Evolutionary conservation across 805 yeast species (phyloP).

Genomic region (Candida sithepensis): DNA sequence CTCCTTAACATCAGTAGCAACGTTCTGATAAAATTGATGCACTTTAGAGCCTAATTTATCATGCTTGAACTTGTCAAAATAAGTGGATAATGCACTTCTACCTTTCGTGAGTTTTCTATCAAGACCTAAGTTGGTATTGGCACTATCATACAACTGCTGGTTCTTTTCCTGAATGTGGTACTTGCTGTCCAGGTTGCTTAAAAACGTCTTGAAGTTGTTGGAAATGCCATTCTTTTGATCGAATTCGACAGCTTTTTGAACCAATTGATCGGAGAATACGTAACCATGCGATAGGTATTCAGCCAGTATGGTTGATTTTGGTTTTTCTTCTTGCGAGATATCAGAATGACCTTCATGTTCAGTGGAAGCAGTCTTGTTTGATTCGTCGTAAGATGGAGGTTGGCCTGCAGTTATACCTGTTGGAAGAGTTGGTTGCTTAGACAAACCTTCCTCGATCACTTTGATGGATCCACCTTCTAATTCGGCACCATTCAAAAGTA

Average conservation of each 20-base stretch:
- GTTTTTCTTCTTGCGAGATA: slow-evolving; percentile 71
- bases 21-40: slow-evolving; percentile 54
- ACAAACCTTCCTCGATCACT: slow-evolving; percentile 35
- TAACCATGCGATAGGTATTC: slow-evolving; percentile 76
- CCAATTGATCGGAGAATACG: slow-evolving; percentile 55
- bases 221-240: slow-evolving; percentile 66
- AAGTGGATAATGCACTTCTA: slow-evolving; percentile 37
- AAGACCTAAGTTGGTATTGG: slow-evolving; percentile 40
- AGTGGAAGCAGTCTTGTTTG: not conserved
- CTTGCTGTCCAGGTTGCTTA: slow-evolving; percentile 52
- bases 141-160: slow-evolving; percentile 26
- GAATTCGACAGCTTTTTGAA: slow-evolving; percentile 56
- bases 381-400: slow-evolving; percentile 7
- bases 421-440: slow-evolving; percentile 22
- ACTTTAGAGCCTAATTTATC: slow-evolving; percentile 55
- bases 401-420: slow-evolving; percentile 8
- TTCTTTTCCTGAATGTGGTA: slow-evolving; percentile 59
- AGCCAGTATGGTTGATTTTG: slow-evolving; percentile 70
- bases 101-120: slow-evolving; percentile 37
- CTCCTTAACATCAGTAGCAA: slow-evolving; percentile 53
- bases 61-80: slow-evolving; percentile 43
- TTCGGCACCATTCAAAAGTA: slow-evolving; percentile 69
- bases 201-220: slow-evolving; percentile 51
- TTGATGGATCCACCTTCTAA: slow-evolving; percentile 54
- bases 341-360: slow-evolving; percentile 26